Evolutionary conservation across 2,329 filamentous ascomycete genomes (phyloP).

Genomic region (Fusarium sp.): DNA sequence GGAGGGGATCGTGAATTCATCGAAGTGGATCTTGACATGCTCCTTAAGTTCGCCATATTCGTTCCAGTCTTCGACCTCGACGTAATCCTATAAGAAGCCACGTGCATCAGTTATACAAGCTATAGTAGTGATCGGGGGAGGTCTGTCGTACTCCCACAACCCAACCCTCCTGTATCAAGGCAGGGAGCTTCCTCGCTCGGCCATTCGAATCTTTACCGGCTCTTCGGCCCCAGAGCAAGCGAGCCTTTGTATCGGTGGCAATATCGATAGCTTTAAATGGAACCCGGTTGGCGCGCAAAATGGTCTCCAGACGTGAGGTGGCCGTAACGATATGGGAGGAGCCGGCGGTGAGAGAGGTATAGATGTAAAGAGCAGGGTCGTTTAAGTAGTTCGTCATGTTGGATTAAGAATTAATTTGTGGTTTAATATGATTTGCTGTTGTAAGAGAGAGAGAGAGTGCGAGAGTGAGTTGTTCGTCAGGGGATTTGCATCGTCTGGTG

Average conservation of each 20-base stretch:
- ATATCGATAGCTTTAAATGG: conserved; percentile 94
- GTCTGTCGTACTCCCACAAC: conserved; percentile 81
- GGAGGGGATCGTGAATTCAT: conserved; percentile 71
- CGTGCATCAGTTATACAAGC: conserved; percentile 3
- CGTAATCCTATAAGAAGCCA: conserved; percentile 75
- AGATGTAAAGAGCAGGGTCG: conserved; percentile 87
- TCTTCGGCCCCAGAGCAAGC: conserved; percentile 88
- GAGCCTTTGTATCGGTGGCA: conserved; percentile 88
- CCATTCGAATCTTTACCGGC: conserved; percentile 77
- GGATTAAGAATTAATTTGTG: conserved; percentile 17
- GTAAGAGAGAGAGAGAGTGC: conserved; percentile 1
- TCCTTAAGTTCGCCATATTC: conserved; percentile 96
- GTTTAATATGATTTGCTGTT: conserved; percentile 3
- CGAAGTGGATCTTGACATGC: conserved; percentile 78
- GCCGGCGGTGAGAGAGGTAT: conserved; percentile 94
- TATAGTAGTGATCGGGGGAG: neutral
- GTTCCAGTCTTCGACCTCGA: conserved; percentile 98
- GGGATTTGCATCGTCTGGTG: conserved; percentile 30
- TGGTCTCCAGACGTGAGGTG: conserved; percentile 94
- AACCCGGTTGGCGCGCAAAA: conserved; percentile 93
- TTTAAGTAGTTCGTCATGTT: conserved; percentile 63
- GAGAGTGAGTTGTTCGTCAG: conserved; percentile 18
- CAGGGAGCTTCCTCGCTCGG: conserved; percentile 82
- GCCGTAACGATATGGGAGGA: conserved; percentile 97
- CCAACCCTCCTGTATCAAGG: conserved; percentile 86